Evolutionary conservation across 2,329 filamentous ascomycete genomes (phyloP), one percentile per base, ranked within the genome.

Genomic region (Trichoderma oligosporum): DNA sequence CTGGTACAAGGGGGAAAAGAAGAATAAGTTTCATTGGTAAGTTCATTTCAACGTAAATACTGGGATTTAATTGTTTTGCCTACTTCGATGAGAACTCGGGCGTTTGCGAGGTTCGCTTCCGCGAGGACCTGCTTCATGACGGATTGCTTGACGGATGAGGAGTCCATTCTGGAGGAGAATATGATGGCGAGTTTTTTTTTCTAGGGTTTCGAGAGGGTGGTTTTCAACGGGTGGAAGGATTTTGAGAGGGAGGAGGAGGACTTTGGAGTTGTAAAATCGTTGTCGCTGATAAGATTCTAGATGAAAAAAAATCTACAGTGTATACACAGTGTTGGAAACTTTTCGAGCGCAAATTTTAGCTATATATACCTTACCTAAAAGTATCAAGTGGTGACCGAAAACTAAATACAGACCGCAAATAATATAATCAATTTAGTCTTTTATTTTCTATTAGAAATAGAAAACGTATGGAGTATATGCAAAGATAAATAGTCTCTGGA

Each of bases 1-100:
- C 86, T 91, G n/a, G n/a, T n/a, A 59, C 55, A 11, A 35, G 31
- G 25, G 22, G 41, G 25, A 12, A 6, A 8, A 7, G n/a, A 16
- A 20, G 36, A 12, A 14, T 9, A 27, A 1, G 4, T 18, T 4
- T 31, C 35, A 27, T 53, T n/a, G 41, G 31, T 35, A 16, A 6
- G 36, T n/a, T n/a, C n/a, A n/a, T n/a, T n/a, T n/a, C n/a, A n/a
- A n/a, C n/a, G n/a, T n/a, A n/a, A n/a, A n/a, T n/a, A n/a, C n/a
- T n/a, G n/a, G n/a, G n/a, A n/a, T n/a, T n/a, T n/a, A 11, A 6
- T 22, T 14, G 46, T 14, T 16, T 45, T 29, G n/a, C 41, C 36
- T 64, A 88, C 87, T 73, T 87, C 81, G 66, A 92, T 88, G 65
- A 92, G 77, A 63, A 80, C 77, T 62, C 83, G 81, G 44, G 86